Conservation (phyloP, 306 rosid genomes). For the Trifolium fragiferum region DNA sequence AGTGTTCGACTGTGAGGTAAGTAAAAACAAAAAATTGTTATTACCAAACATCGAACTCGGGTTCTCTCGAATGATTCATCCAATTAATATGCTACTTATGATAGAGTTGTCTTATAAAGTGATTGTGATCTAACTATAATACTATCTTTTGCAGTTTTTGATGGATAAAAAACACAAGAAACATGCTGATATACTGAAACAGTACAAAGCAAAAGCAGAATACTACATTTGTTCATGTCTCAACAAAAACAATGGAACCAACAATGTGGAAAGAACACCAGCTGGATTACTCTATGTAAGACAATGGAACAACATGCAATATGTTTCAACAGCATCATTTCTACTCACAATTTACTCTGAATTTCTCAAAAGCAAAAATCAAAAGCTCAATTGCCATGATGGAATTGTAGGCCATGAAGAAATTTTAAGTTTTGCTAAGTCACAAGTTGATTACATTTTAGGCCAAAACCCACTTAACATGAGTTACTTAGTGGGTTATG, state of each 20-base stretch:
- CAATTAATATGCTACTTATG: background rate
- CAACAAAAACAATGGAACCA: conserved; percentile 63
- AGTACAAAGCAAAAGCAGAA: conserved; percentile 74
- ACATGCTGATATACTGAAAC: conserved; percentile 51
- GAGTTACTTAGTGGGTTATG: conserved; percentile 83
- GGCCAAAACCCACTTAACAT: conserved; percentile 75
- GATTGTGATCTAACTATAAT: background rate
- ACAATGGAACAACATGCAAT: conserved; percentile 95
- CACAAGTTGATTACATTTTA: conserved; percentile 75
- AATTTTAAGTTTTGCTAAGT: conserved; percentile 58
- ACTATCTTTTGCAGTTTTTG: conserved; percentile 55
- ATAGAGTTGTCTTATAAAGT: background rate
- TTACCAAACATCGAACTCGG: too few species aligned
- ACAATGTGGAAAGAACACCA: conserved; percentile 71
- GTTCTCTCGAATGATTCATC: too few species aligned
- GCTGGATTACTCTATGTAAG: conserved; percentile 70
- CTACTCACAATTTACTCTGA: conserved; percentile 78
- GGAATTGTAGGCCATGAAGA: conserved; percentile 48
- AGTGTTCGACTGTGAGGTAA: too few species aligned
- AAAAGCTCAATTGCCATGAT: conserved; percentile 54
- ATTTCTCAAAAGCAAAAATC: conserved; percentile 53
- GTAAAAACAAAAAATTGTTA: too few species aligned
- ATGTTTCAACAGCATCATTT: conserved; percentile 79
- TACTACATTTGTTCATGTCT: conserved; percentile 78
- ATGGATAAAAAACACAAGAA: conserved; percentile 56